Base-by-base conservation (phyloP, 371 early-diverging fungal species). In the Mucor irregularis region DNA sequence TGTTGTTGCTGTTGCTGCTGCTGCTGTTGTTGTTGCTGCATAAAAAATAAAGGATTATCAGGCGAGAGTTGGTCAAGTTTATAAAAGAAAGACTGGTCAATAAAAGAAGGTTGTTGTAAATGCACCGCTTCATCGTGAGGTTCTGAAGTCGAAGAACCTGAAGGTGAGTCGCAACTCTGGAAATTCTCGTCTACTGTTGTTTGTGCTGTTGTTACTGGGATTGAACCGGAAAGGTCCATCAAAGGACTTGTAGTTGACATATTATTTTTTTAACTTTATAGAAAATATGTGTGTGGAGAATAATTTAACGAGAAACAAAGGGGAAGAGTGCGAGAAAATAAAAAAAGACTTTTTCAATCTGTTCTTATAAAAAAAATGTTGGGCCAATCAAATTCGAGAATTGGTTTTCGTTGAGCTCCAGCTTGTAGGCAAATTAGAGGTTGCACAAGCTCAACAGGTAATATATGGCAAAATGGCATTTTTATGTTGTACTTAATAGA, bases 71-170 rank as follows among this genome's bases (percentile, higher is more conserved):
- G 73, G 31, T 70, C 73, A 29, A 72, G 62, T 54, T 72, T 72
- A 45, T 65, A 56, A 50, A 72, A 76, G 49, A 76, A 72, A 1
- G 73, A 72, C 39, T 63, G 66, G 52, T 76, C 73, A 30, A 68
- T 64, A 39, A 74, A 64, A 30, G 61, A 54, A 24, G 66, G 44
- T 45, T 68, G 68, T 43, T 62, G 66, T 21, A 67, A 42, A 33
- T 63, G 54, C 48, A 56, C 53, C 3, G 56, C 43, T 28, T 66
- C 66, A 29, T 66, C 66, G 42, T 61, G 66, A 33, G 66, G 66
- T 38, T 66, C 66, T 33, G 61, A 61, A 17, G 66, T 61, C 5
- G 66, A 66, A 24, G 66, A 66, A 24, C 66, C 62, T 16, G 66
- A 66, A 53, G 62, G 66, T n/a, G 66, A 66, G 54, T 66, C 66